Evolutionary conservation across 2,329 filamentous ascomycete species (phyloP), one percentile per base, ranked within the genome.

Genomic region (Didymella pinodella): DNA sequence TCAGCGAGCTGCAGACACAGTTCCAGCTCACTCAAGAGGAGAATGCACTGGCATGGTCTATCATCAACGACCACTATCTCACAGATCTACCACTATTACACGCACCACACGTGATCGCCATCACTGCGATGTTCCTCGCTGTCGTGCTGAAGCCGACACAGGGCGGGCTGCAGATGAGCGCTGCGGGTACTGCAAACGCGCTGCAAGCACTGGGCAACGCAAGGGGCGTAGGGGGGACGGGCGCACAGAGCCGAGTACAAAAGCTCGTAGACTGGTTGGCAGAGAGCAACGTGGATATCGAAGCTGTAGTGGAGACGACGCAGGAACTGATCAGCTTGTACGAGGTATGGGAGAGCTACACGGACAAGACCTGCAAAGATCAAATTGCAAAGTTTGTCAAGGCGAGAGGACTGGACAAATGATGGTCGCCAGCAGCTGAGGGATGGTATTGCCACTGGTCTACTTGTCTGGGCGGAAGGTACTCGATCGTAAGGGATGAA

Each of bases 261-360:
- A 88, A 89, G 65, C 83, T 96, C 40, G 85, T 92, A 10, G 85
- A 86, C 40, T 97, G 93, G 90, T 82, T 97, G 56, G 90, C 93
- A 0, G 92, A 96, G 73, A 95, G 91, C 69, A 90, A 87, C 56
- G 86, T 97, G 43, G 91, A 96, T 69, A 90, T 97, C 70, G 87
- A 91, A 65, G 90, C 88, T 31, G 89, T 96, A 76, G 90, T 96
- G 49, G 92, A 97, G 77, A 92, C 90, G 71, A 94, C 91, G 0
- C 93, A 97, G 78, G 93, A 97, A 79, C 85, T 97, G 62, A 91
- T 97, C 52, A 93, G 91, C 3, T 86, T 97, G 63, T 97, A 97
- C 74, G 91, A 96, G 71, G 78, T 86, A 0, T 90, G 87, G 87
- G 88, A 90, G 65, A 81, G 81, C 59, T 90, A 88, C 70, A 86